Evolutionary conservation across 129 eudicot genomes (phyloP).

Genomic region (Silybum marianum): DNA sequence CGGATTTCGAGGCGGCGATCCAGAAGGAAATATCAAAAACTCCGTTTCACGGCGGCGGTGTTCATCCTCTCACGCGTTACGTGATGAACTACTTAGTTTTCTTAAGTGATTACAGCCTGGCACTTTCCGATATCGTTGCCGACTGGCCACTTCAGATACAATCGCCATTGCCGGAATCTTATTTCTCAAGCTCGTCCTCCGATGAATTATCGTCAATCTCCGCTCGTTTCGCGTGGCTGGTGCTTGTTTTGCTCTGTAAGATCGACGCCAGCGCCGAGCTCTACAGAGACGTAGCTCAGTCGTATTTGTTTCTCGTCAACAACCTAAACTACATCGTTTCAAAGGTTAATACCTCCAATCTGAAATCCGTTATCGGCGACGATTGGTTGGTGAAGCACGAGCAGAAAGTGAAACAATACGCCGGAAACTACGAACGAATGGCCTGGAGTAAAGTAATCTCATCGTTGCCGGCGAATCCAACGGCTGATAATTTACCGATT

Average conservation of each 20-base stretch:
- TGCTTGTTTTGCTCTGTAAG: conserved; percentile 76
- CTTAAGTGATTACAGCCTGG: conserved; percentile 55
- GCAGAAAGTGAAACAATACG: conserved; percentile 53
- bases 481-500: conserved; percentile 39
- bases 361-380: conserved; percentile 57
- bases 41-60: conserved; percentile 63
- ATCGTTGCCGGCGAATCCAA: conserved; percentile 59
- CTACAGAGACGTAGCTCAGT: conserved; percentile 69
- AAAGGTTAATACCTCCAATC: conserved; percentile 53
- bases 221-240: conserved; percentile 66
- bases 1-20: conserved; percentile 69
- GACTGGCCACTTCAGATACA: conserved; percentile 50
- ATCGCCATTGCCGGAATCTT: conserved; percentile 71
- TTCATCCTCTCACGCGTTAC: conserved; percentile 82
- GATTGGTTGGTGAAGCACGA: conserved; percentile 69
- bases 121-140: conserved; percentile 58
- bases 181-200: conserved; percentile 43
- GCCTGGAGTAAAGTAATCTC: conserved; percentile 69
- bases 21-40: conserved; percentile 67
- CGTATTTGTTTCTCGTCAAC: conserved; percentile 78
- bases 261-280: conserved; percentile 70
- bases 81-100: conserved; percentile 84
- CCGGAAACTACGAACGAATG: conserved; percentile 69
- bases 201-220: conserved; percentile 44
- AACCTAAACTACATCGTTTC: conserved; percentile 84